Evolutionary conservation across 345 rosid genomes (phyloP), one percentile per base, ranked within the genome.

Genomic region (Rhizophora mangle): DNA sequence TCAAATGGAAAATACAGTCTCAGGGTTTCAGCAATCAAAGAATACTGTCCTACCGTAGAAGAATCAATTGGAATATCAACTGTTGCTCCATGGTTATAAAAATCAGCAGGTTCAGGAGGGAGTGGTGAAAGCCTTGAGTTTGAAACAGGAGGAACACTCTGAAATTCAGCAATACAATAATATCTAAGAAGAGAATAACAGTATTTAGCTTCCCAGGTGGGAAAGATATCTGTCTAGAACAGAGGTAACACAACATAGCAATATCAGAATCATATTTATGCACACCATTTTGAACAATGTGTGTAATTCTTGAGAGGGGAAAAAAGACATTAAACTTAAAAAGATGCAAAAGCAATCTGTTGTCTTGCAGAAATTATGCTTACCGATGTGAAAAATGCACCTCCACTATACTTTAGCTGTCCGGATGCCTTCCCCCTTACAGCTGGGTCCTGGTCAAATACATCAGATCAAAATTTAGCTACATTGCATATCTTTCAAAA

Each of bases 311-410:
- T 54, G 20, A 4, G n/a, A 15, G 5, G 11, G 27, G 16, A 29
- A 1, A 5, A 19, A n/a, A 54, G 26, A 24, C 27, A 18, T 21
- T n/a, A 8, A 22, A 55, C 11, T n/a, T 8, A 15, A 21, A 8
- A 54, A 54, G 19, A 43, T 13, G 5, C 15, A 43, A 43, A 13
- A 43, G 16, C 16, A 43, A 13, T 43, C 18, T 0, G 49, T 54
- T 54, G 21, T 54, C 5, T 51, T 53, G 16, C 13, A 76, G 77
- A 10, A 61, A 51, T 22, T 62, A 67, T 19, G 74, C 82, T 79
- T 82, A 80, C 89, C 27, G 84, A 8, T 37, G 86, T 82, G 60
- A 68, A 83, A 81, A 80, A 82, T 56, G 83, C 77, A 70, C 85
- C 85, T 43, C 87, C 85, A 19, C 85, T 71, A 65, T 68, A 85